Base-by-base conservation (phyloP, 2,329 filamentous ascomycete species). In the Xylaria sp. region DNA sequence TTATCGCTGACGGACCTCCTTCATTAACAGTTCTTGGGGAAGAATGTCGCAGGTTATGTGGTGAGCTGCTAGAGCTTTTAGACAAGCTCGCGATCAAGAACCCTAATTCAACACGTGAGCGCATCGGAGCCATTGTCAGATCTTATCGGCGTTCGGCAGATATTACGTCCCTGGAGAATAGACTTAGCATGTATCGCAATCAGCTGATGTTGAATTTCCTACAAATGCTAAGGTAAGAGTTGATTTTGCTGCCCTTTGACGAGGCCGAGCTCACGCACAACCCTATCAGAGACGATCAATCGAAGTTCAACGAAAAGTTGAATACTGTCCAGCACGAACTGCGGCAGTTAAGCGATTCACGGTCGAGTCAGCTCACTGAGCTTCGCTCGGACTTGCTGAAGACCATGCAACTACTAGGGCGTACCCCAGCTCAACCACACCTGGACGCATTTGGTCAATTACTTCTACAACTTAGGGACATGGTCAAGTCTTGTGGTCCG, bases 321-420 rank as follows among this genome's bases (percentile, higher is more conserved):
- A 18, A 39, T 23, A 34, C 39, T 34, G 15, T 57, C 8, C 31
- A 39, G 13, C 31, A 18, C 41, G 28, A 57, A n/a, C 10, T 57
- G 13, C 10, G 31, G 18, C 44, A 48, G 5, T 18, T 48, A 18
- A 48, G n/a, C 18, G 44, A 48, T 18, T 48, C 44, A n/a, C 44
- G 44, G n/a, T 48, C 44, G 6, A 48, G 7, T n/a, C 54, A 57
- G 34, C 54, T 57, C n/a, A 37, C 54, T 23, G 34, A 57, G 54
- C 37, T 37, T n/a, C 54, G 34, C 7, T 57, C 54, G 37, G 54
- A 41, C 15, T 37, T 57, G n/a, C 12, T 37, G 3, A 18, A 34
- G 31, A 23, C 34, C 9, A 15, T 57, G 34, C 12, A 57, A 39
- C 31, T 41, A 3, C 37, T 6, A n/a, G 12, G n/a, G 8, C 28